Evolutionary conservation across 495 filamentous ascomycete species (phyloP).

Genomic region (Aspergillus kassunensis): DNA sequence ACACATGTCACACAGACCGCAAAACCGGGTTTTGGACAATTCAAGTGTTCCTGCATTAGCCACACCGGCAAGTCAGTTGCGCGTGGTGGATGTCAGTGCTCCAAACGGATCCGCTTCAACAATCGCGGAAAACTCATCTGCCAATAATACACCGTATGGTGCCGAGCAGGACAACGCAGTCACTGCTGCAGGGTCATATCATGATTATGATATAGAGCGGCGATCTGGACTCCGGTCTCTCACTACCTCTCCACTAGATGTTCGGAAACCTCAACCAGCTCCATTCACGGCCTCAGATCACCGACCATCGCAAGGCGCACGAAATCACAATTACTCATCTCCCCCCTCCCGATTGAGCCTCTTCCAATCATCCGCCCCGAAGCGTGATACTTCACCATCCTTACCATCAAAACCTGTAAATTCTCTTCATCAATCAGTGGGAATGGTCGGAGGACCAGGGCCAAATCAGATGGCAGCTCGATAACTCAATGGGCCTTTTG

Average conservation of each 20-base stretch:
- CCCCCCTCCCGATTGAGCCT: slow-evolving; percentile 35
- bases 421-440: slow-evolving; percentile 32
- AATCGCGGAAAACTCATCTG: slow-evolving; percentile 50
- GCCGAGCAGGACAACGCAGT: slow-evolving; percentile 36
- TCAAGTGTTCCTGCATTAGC: slow-evolving; percentile 37
- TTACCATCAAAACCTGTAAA: slow-evolving; percentile 32
- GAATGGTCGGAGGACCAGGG: slow-evolving; percentile 28
- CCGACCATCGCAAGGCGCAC: slow-evolving; percentile 23
- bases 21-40: slow-evolving; percentile 29
- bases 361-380: slow-evolving; percentile 30
- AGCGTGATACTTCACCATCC: slow-evolving; percentile 33
- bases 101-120: slow-evolving; percentile 56
- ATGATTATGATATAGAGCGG: slow-evolving; percentile 37
- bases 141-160: slow-evolving; percentile 44
- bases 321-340: slow-evolving; percentile 36
- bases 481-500: slow-evolving; percentile 12
- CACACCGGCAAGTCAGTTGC: slow-evolving; percentile 52
- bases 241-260: slow-evolving; percentile 43
- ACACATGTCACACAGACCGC: slow-evolving; percentile 34
- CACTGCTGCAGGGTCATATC: slow-evolving; percentile 23
- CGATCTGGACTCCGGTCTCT: slow-evolving; percentile 40
- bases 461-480: slow-evolving; percentile 37
- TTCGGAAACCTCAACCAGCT: slow-evolving; percentile 41
- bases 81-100: slow-evolving; percentile 48
- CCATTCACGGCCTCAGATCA: slow-evolving; percentile 25